phyloP scores from a whole-genome alignment of 225 moss, liverwort and hornwort genomes.

The Straminergon stramineum region DNA sequence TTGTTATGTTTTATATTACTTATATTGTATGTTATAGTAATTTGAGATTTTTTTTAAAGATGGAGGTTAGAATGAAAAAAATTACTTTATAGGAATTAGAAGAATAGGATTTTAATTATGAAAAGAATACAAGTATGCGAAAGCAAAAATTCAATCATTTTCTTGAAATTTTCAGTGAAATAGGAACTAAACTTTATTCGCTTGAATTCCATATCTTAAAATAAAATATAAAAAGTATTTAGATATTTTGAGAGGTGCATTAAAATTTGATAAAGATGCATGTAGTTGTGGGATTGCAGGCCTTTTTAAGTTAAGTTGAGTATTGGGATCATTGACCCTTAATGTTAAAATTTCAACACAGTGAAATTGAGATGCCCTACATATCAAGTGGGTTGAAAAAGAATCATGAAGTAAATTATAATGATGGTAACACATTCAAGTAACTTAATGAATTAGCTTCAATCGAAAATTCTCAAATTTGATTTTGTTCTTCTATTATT shows the following conservation, averaged over 20 bases:
- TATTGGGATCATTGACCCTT: neutral
- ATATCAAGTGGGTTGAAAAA: neutral
- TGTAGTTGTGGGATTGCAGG: rapidly evolving
- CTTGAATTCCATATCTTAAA: neutral
- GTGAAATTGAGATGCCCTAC: rapidly evolving
- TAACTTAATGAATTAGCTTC: neutral
- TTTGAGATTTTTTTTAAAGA: rapidly evolving
- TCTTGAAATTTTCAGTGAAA: neutral
- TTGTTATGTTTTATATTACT: neutral
- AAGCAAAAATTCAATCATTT: neutral
- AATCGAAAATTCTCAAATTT: rapidly evolving
- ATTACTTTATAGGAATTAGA: no score
- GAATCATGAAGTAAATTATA: neutral
- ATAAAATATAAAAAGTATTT: neutral
- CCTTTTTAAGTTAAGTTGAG: no score
- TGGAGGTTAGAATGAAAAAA: neutral
- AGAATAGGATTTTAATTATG: no score
- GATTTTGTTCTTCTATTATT: no score
- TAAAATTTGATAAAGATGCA: no score
- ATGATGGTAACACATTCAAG: neutral
- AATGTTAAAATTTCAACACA: neutral
- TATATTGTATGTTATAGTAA: neutral
- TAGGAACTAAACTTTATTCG: rapidly evolving
- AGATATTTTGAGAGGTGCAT: neutral
- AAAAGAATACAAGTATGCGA: no score